Conservation (phyloP, 306 rosid genomes). For the Acacia melanoxylon region DNA sequence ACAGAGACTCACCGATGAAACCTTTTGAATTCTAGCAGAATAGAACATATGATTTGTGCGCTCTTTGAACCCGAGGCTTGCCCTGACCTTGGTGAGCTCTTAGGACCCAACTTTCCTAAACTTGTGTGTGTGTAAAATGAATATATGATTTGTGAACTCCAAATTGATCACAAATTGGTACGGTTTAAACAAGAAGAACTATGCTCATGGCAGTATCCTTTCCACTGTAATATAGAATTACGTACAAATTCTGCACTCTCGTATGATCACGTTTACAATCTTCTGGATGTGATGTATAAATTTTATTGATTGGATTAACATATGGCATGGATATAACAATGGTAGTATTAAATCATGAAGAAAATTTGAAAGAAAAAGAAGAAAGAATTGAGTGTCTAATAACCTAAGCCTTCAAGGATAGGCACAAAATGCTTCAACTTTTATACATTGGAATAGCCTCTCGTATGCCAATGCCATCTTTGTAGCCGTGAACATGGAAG, state of each 20-base stretch:
- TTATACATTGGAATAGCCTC: constrained; percentile 81
- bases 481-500: constrained; percentile 77
- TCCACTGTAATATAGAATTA: neutral
- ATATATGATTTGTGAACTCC: neutral
- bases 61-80: too few relatives aligned
- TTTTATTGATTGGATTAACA: neutral
- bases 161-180: neutral
- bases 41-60: neutral
- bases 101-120: too few relatives aligned
- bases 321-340: neutral
- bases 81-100: too few relatives aligned
- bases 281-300: neutral
- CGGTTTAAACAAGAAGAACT: neutral
- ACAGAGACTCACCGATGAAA: neutral
- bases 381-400: neutral
- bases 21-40: neutral
- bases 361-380: constrained; percentile 5
- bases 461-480: constrained; percentile 95
- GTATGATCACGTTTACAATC: neutral
- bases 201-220: neutral
- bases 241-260: neutral
- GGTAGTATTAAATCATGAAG: neutral
- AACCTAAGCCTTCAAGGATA: constrained; percentile 49
- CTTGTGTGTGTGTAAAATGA: too few relatives aligned
- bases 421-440: constrained; percentile 61